Conservation (phyloP, 495 filamentous ascomycete species). For the Talaromyces proteolyticus region DNA sequence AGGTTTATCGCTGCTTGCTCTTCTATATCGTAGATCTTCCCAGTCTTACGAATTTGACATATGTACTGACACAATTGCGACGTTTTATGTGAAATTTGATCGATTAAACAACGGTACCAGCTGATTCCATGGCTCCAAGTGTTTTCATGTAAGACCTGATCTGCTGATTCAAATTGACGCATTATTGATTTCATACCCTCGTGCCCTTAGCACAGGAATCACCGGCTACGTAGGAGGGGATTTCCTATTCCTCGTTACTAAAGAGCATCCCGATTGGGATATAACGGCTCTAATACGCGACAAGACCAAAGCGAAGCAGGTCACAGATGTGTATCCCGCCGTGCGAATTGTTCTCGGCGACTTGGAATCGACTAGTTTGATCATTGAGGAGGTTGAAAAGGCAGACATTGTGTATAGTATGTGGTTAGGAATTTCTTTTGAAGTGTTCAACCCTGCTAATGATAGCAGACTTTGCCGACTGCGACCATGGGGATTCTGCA, state of each 20-base stretch:
- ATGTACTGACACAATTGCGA: too few species aligned
- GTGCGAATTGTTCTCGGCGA: constrained; percentile 44
- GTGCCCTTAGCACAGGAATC: constrained; percentile 52
- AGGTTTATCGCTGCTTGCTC: too few species aligned
- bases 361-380: constrained; percentile 42
- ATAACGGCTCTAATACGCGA: constrained; percentile 61
- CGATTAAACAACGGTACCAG: too few species aligned
- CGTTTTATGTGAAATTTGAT: too few species aligned
- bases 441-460: background rate
- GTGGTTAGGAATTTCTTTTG: too few species aligned
- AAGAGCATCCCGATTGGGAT: constrained; percentile 63
- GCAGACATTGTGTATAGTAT: constrained; percentile 55
- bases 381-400: constrained; percentile 46
- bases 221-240: constrained; percentile 81
- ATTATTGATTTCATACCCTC: too few species aligned
- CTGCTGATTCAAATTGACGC: too few species aligned
- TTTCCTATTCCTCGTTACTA: constrained; percentile 49
- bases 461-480: constrained; percentile 43
- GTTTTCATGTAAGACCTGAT: too few species aligned
- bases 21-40: too few species aligned
- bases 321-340: constrained; percentile 48
- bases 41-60: too few species aligned
- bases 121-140: too few species aligned
- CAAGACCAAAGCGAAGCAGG: constrained; percentile 54
- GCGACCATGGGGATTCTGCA: constrained; percentile 43